phyloP scores from a whole-genome alignment of 805 yeast species.

The Myxozyma monticola region DNA sequence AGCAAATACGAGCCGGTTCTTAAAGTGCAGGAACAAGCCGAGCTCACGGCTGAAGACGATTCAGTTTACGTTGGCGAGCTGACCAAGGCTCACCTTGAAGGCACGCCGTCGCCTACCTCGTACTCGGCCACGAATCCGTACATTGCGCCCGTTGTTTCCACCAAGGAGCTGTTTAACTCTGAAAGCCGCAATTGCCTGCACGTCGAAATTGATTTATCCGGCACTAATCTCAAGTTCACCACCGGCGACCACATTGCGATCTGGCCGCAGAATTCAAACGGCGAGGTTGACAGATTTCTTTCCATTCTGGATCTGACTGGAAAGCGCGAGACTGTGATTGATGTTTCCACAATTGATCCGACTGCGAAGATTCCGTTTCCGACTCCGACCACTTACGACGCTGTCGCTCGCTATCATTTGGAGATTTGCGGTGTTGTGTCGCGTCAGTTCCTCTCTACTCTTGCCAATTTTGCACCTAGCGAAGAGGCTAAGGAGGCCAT shows the following conservation, averaged over 20 bases:
- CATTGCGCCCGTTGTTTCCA: conserved; percentile 60
- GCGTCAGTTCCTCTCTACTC: conserved; percentile 72
- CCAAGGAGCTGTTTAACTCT: conserved; percentile 71
- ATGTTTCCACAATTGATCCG: conserved; percentile 65
- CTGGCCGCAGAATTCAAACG: conserved; percentile 88
- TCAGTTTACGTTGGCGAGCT: conserved; percentile 83
- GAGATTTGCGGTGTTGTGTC: conserved; percentile 94
- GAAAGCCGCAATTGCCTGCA: conserved; percentile 77
- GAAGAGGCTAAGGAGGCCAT: conserved; percentile 54
- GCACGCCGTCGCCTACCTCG: conserved; percentile 28
- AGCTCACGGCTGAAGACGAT: conserved; percentile 41
- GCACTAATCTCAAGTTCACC: conserved; percentile 72
- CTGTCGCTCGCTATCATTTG: conserved; percentile 79
- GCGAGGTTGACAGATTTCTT: conserved; percentile 67
- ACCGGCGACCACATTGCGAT: conserved; percentile 97
- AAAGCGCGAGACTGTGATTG: conserved; percentile 57
- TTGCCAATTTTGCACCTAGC: conserved; percentile 81
- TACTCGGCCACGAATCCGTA: conserved; percentile 73
- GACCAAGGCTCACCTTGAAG: conserved; percentile 51
- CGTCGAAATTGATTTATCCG: conserved; percentile 79
- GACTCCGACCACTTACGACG: conserved; percentile 77
- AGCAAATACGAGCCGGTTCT: conserved; percentile 72
- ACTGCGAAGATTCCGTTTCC: conserved; percentile 48
- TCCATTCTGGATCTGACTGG: conserved; percentile 58
- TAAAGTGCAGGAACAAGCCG: conserved; percentile 34